Percentiles rank a stretch among this genome's conserved stretches.
These are phyloP conservation scores for Salix brachista DNA, from an alignment of 345 rosid genomes.

Conservation along the genomic window DNA sequence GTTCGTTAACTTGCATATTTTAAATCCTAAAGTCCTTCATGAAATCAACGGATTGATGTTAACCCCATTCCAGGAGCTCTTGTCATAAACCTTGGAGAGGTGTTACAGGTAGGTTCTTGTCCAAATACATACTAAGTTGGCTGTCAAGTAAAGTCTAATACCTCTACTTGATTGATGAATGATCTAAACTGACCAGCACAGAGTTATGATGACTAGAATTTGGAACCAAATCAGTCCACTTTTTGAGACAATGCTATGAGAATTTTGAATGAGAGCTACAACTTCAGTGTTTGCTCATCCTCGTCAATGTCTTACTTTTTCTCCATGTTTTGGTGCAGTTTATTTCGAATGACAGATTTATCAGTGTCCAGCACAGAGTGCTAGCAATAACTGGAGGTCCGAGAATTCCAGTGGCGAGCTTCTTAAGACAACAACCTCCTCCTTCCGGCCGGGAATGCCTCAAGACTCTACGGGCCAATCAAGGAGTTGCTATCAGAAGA, in stretches of 20 bases:
- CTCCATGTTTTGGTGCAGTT: neutral
- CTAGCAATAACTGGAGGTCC: neutral
- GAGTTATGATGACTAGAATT: too few species aligned
- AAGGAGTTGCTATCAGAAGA: slow-evolving; percentile 17
- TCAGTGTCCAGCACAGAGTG: neutral
- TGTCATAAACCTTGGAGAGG: slow-evolving; percentile 1
- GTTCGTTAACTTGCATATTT: too few species aligned
- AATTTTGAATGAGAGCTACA: too few species aligned
- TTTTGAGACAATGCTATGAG: too few species aligned
- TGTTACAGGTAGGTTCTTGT: neutral
- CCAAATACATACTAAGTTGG: too few species aligned
- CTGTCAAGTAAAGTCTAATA: too few species aligned
- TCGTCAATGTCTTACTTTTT: neutral
- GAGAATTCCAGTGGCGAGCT: neutral
- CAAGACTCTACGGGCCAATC: slow-evolving; percentile 1
- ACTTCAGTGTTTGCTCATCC: too few species aligned
- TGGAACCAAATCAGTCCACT: too few species aligned
- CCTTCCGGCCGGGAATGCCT: neutral
- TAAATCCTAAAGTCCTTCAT: neutral
- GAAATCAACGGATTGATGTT: neutral
- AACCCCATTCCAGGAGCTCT: slow-evolving; percentile 2
- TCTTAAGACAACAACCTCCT: neutral
- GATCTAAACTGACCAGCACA: neutral
- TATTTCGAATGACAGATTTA: neutral
- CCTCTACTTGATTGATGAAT: too few species aligned